These are phyloP conservation scores for Pseudocercospora ulei DNA, from an alignment of 2,329 filamentous ascomycete species.

Conservation along the genomic window DNA sequence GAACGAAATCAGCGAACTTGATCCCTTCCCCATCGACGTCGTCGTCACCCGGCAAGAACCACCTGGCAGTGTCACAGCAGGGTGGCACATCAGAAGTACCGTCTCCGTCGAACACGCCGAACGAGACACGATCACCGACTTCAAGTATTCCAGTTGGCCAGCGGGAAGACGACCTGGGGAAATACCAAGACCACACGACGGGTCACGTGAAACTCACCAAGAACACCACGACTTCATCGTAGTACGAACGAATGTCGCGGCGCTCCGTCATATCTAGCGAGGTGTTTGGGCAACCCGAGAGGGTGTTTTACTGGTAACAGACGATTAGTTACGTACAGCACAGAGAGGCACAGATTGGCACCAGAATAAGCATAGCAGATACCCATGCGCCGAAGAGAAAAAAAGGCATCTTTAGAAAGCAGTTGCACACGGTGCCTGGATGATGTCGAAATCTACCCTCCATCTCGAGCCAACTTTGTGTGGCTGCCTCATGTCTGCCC, in stretches of 20 bases:
- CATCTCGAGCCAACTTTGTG: too few relatives aligned
- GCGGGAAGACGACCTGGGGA: constrained; percentile 36
- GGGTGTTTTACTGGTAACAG: constrained; percentile 2
- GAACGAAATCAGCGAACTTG: constrained; percentile 1
- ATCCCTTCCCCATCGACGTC: not conserved
- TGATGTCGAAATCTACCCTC: too few relatives aligned
- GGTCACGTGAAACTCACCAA: constrained; percentile 15
- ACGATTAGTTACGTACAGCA: constrained; percentile 1
- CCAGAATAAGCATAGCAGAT: constrained; percentile 4
- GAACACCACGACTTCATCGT: constrained; percentile 15
- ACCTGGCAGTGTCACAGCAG: constrained; percentile 24
- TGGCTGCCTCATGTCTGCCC: too few relatives aligned
- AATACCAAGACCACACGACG: constrained; percentile 14
- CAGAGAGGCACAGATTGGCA: not conserved
- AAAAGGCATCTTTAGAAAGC: too few relatives aligned
- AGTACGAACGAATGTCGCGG: constrained; percentile 7
- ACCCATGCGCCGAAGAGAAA: too few relatives aligned
- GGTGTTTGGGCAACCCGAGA: constrained; percentile 4
- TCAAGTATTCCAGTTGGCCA: constrained; percentile 38
- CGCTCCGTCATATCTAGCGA: constrained; percentile 8
- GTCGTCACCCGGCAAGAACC: constrained; percentile 5
- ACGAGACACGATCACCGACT: constrained; percentile 32
- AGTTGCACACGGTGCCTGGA: too few relatives aligned
- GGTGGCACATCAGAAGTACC: constrained; percentile 24
- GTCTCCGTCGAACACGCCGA: constrained; percentile 24